These are phyloP conservation scores for Colletotrichum sp. DNA, from an alignment of 2,329 filamentous ascomycete genomes.

Conservation along the genomic window DNA sequence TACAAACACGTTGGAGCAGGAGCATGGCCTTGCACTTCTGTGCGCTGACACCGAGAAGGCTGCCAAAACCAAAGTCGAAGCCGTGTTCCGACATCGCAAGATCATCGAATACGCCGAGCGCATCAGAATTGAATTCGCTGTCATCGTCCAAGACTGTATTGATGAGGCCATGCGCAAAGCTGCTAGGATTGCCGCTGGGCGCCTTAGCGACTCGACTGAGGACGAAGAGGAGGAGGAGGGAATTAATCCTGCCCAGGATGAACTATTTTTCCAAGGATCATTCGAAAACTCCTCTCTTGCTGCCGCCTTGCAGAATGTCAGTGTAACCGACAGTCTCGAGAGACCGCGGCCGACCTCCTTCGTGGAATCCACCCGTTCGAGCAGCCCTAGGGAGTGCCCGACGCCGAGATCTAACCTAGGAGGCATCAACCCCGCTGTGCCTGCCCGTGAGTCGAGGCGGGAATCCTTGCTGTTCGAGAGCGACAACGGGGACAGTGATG, in stretches of 20 bases:
- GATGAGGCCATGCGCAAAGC: conserved; percentile 90
- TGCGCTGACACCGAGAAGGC: conserved; percentile 88
- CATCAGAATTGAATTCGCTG: conserved; percentile 90
- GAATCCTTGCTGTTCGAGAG: conserved; percentile 83
- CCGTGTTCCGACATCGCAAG: conserved; percentile 86
- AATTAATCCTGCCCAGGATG: conserved; percentile 52
- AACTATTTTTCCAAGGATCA: conserved; percentile 60
- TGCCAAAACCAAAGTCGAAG: conserved; percentile 88
- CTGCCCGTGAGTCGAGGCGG: conserved; percentile 70
- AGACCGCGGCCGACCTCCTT: conserved; percentile 61
- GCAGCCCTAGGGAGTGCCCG: conserved; percentile 87
- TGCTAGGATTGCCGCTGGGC: conserved; percentile 83
- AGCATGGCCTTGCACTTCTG: conserved; percentile 86
- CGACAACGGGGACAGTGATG: conserved; percentile 85
- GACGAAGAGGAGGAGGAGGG: conserved; percentile 58
- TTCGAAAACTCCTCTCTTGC: conserved; percentile 64
- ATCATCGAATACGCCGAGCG: conserved; percentile 97
- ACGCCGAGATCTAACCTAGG: conserved; percentile 86
- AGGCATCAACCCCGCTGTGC: conserved; percentile 59
- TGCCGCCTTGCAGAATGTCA: conserved; percentile 54
- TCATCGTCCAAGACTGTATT: conserved; percentile 94
- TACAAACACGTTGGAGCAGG: conserved; percentile 88
- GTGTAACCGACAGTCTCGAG: conserved; percentile 43
- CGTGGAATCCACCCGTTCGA: conserved; percentile 80
- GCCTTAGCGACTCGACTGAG: conserved; percentile 78